Evolutionary conservation across 331 rosid species (phyloP), one percentile per base, ranked within the genome.

Genomic region (Arachis monticola): DNA sequence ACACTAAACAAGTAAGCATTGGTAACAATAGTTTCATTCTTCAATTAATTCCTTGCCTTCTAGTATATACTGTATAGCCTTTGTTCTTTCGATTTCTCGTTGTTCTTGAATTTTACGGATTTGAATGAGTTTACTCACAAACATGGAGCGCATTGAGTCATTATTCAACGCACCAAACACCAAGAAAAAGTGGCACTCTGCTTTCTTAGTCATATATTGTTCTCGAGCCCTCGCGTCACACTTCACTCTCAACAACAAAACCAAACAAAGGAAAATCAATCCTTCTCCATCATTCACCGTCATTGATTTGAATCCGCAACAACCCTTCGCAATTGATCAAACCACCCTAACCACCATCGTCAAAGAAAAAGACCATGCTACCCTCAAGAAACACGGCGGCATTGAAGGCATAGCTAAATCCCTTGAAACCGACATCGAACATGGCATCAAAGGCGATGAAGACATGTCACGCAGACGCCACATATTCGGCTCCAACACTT

Each of bases 401-500:
- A 64, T 80, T 47, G 59, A 75, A 47, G 70, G 60, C 10, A n/a
- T 80, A 14, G 80, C 77, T 9, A 1, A 64, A 27, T 44, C 77
- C 0, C 81, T 80, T 13, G 30, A 70, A 63, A 69, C 74, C 45
- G 65, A 70, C 51, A 8, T 14, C 5, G 77, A 75, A 50, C 1
- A 38, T 46, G 84, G 84, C 13, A 80, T 80, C 22, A 63, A 63
- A 13, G 75, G 64, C 22, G 42, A 32, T 44, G 64, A 53, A 42
- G 67, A 63, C n/a, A 5, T 74, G 72, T 10, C 80, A 53, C 41
- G 59, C 14, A 69, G 84, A 10, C 14, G 48, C n/a, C 42, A 80
- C 46, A 47, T 63, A 64, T 80, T 80, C 69, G 84, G 84, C 62
- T 80, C 80, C 63, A 80, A 80, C 80, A 69, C 73, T 55, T 80